Conservation (phyloP, 768 basidiomycete genomes). For the Pilatotrama ljubarskyi region DNA sequence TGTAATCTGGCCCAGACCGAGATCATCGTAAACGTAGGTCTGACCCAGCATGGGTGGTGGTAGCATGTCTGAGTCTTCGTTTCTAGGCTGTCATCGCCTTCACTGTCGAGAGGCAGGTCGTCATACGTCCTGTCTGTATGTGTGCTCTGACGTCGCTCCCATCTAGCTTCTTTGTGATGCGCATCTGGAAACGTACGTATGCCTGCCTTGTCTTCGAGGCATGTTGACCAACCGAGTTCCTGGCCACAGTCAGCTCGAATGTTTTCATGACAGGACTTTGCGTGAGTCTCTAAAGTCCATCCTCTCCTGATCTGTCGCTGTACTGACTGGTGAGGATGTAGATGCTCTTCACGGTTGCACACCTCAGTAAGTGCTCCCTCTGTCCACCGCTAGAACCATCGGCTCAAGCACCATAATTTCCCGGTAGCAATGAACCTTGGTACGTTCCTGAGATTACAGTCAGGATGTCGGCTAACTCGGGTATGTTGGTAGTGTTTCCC, state of each 20-base stretch:
- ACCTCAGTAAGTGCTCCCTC: background rate
- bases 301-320: too few species aligned
- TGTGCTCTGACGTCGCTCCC: background rate
- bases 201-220: background rate
- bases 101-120: background rate
- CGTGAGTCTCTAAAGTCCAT: background rate
- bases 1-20: background rate
- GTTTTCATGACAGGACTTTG: background rate
- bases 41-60: too few species aligned
- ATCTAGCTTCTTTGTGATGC: background rate
- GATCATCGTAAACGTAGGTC: conserved; percentile 1
- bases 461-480: background rate
- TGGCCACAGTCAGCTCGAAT: background rate
- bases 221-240: background rate
- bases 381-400: background rate
- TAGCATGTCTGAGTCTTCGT: too few species aligned
- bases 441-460: background rate
- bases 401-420: background rate
- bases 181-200: conserved; percentile 6
- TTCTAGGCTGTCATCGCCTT: background rate
- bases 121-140: background rate
- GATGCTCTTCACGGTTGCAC: conserved; percentile 2
- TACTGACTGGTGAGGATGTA: too few species aligned
- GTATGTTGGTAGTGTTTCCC: background rate
- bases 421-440: conserved; percentile 4